Conservation (phyloP, 352 stramenopile genomes). For the Phytophthora citricola region DNA sequence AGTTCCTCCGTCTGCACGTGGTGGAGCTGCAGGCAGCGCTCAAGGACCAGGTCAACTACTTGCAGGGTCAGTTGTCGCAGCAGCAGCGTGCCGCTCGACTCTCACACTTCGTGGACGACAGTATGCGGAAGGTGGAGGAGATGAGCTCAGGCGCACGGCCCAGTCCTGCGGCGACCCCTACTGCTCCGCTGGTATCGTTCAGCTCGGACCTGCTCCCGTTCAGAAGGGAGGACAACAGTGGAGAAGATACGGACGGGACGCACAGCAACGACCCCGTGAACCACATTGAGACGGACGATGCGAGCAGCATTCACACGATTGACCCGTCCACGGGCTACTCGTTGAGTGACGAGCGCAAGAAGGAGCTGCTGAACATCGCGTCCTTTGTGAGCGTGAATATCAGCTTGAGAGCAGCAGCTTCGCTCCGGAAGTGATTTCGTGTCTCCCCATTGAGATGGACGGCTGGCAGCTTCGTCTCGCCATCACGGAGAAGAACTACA, state of each 20-base stretch:
- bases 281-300: slow-evolving; percentile 68
- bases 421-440: slow-evolving; percentile 85
- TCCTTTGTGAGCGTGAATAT: slow-evolving; percentile 84
- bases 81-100: slow-evolving; percentile 55
- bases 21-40: slow-evolving; percentile 79
- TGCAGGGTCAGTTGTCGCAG: slow-evolving; percentile 47
- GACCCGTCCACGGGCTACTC: slow-evolving; percentile 68
- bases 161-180: slow-evolving; percentile 30
- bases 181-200: slow-evolving; percentile 35
- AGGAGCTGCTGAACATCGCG: slow-evolving; percentile 74
- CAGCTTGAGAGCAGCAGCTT: slow-evolving; percentile 84
- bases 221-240: slow-evolving; percentile 46
- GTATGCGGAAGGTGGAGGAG: slow-evolving; percentile 76
- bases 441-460: slow-evolving; percentile 88
- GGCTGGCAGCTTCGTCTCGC: slow-evolving; percentile 84
- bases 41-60: slow-evolving; percentile 67
- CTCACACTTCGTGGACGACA: slow-evolving; percentile 72
- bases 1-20: slow-evolving; percentile 84
- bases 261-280: slow-evolving; percentile 51
- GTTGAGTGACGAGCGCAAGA: slow-evolving; percentile 68
- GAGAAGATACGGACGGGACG: slow-evolving; percentile 51
- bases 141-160: slow-evolving; percentile 70
- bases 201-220: slow-evolving; percentile 42
- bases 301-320: slow-evolving; percentile 51
- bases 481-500: slow-evolving; percentile 91